Conservation (phyloP, 495 filamentous ascomycete genomes). For the Neurospora hispaniola region DNA sequence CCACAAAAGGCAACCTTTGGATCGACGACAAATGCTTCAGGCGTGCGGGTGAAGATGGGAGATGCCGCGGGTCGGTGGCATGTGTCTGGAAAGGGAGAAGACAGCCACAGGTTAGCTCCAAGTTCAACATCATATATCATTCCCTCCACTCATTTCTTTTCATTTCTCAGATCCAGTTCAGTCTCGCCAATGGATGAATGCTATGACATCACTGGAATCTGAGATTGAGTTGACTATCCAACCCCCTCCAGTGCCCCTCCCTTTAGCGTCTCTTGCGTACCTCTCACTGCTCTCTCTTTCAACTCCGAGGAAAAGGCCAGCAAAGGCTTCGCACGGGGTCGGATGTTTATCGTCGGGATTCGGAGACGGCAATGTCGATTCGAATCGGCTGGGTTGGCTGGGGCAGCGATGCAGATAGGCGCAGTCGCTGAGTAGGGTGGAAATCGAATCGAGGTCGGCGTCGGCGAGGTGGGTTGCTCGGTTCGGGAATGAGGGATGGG, state of each 20-base stretch:
- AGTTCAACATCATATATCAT: background rate
- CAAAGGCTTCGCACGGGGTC: conserved; percentile 17
- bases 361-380: conserved; percentile 3
- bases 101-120: conserved; percentile 22
- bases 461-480: conserved; percentile 9
- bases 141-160: conserved; percentile 2
- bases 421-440: background rate
- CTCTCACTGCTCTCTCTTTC: conserved; percentile 15
- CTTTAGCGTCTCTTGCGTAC: conserved; percentile 12
- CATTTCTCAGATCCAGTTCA: conserved; percentile 19
- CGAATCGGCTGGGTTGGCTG: background rate
- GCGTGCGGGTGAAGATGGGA: conserved; percentile 34
- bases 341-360: background rate
- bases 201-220: conserved; percentile 16
- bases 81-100: conserved; percentile 32
- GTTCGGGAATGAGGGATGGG: conserved; percentile 7
- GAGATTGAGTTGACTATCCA: background rate
- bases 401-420: background rate
- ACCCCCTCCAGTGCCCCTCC: background rate
- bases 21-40: conserved; percentile 26
- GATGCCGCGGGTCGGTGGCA: conserved; percentile 46
- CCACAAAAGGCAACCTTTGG: conserved; percentile 43
- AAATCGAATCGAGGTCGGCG: background rate
- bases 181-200: conserved; percentile 8
- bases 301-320: conserved; percentile 21